Percentiles rank a stretch among this genome's conserved stretches.
These are phyloP conservation scores for Neolecta irregularis DNA, from an alignment of 1,139 yeast species.

Conservation along the genomic window DNA sequence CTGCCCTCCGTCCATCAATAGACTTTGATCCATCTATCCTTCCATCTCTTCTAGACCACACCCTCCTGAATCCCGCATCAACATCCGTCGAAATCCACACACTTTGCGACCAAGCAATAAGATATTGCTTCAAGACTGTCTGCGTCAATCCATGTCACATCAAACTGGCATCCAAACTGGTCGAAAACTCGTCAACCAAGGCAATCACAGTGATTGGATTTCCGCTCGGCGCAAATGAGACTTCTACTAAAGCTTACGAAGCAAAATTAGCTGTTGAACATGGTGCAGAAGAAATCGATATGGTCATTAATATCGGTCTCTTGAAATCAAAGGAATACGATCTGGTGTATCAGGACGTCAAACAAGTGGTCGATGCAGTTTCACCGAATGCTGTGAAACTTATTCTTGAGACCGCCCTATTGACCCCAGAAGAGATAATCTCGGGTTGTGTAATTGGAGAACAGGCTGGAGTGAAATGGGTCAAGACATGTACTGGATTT, in stretches of 20 bases:
- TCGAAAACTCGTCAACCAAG: not conserved
- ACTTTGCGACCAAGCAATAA: not conserved
- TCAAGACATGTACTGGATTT: slow-evolving; percentile 3
- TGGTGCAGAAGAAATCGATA: slow-evolving; percentile 1
- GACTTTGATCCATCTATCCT: too few species aligned
- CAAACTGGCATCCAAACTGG: not conserved
- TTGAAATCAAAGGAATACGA: not conserved
- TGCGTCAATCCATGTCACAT: slow-evolving; percentile 2
- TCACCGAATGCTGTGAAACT: not conserved
- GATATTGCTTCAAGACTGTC: not conserved
- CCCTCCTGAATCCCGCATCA: slow-evolving; percentile 1
- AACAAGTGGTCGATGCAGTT: not conserved
- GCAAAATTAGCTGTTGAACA: not conserved
- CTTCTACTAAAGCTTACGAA: not conserved
- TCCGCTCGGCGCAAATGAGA: slow-evolving; percentile 3
- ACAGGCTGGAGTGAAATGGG: not conserved
- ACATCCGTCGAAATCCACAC: not conserved
- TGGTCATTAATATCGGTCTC: slow-evolving; percentile 2
- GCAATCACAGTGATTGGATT: slow-evolving; percentile 1
- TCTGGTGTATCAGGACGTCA: not conserved
- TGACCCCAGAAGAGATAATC: slow-evolving; percentile 1
- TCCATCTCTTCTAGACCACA: slow-evolving; percentile 1
- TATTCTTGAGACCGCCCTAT: slow-evolving; percentile 1
- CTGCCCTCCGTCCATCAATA: too few species aligned
- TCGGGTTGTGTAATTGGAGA: slow-evolving; percentile 1